Percentiles rank a stretch among this genome's conserved stretches.
Evolutionary conservation across 176 grass and related monocot genomes (phyloP).

Genomic region (Carex cristatella): DNA sequence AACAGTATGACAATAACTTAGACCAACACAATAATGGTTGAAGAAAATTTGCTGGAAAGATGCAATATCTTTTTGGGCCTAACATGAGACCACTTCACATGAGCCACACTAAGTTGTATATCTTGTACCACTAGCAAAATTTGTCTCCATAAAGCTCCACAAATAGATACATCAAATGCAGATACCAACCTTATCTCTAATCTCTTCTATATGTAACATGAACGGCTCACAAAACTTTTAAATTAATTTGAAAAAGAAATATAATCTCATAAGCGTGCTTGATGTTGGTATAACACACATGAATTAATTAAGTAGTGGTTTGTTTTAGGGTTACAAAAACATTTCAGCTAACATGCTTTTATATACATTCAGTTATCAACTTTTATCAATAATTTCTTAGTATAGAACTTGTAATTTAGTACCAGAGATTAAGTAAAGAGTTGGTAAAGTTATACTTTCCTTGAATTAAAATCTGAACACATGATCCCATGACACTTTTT

Average conservation of each 20-base stretch:
- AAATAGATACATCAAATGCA: neutral
- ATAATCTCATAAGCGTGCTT: neutral
- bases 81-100: neutral
- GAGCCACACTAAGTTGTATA: neutral
- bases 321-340: too few relatives aligned
- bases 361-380: neutral
- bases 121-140: neutral
- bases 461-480: neutral
- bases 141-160: constrained; percentile 11
- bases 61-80: neutral
- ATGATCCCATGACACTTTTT: constrained; percentile 6
- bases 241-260: neutral
- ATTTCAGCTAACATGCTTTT: neutral
- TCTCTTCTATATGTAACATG: constrained; percentile 9
- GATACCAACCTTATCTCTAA: constrained; percentile 11
- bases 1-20: neutral
- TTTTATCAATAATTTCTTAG: neutral
- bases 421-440: neutral
- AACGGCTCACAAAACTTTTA: neutral
- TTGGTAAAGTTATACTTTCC: constrained; percentile 19
- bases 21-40: neutral
- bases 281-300: neutral
- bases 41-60: neutral
- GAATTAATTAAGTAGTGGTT: neutral
- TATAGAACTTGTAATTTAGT: neutral